Percentiles rank a stretch among this genome's conserved stretches.
Evolutionary conservation across 106 monocot species (phyloP).

Genomic region (Dendrobium chrysotoxum): DNA sequence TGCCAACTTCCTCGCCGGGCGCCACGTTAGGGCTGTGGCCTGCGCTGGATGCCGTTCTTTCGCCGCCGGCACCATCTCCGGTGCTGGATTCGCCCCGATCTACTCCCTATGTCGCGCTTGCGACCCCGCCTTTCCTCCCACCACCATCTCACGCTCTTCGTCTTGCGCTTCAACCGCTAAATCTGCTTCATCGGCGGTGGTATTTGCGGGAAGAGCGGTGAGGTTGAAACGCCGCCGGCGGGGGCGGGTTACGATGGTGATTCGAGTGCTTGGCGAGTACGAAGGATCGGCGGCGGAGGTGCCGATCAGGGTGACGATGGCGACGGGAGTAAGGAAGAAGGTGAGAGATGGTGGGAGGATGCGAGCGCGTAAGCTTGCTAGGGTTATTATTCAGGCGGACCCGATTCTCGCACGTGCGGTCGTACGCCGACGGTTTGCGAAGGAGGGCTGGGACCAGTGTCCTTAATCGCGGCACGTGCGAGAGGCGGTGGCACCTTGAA

Average conservation of each 20-base stretch:
- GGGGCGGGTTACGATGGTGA: conserved; percentile 22
- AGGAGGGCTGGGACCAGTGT: conserved; percentile 67
- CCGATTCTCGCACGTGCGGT: conserved; percentile 18
- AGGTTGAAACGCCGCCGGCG: conserved; percentile 23
- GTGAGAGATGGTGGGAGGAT: conserved; percentile 6
- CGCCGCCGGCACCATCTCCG: conserved; percentile 8
- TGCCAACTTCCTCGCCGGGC: conserved; percentile 38
- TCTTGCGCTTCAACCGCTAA: conserved; percentile 31
- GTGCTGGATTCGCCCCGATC: conserved; percentile 11
- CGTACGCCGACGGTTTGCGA: conserved; percentile 4
- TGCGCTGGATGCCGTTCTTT: conserved; percentile 14
- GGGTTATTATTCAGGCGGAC: conserved; percentile 23
- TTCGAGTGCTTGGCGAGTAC: conserved; percentile 11
- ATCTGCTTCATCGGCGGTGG: conserved; percentile 7
- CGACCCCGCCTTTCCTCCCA: not conserved
- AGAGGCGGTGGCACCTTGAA: not conserved
- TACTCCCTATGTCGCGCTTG: conserved; percentile 27
- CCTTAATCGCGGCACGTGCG: not conserved
- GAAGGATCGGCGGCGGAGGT: conserved; percentile 9
- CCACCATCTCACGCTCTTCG: conserved; percentile 11
- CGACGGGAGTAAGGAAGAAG: conserved; percentile 23
- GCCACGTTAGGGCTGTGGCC: conserved; percentile 26
- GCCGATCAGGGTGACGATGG: conserved; percentile 34
- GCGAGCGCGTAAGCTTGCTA: conserved; percentile 41
- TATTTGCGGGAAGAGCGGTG: conserved; percentile 13